Evolutionary conservation across 1,284 basidiomycete species (phyloP).

Genomic region (Sphagnurus paluster): DNA sequence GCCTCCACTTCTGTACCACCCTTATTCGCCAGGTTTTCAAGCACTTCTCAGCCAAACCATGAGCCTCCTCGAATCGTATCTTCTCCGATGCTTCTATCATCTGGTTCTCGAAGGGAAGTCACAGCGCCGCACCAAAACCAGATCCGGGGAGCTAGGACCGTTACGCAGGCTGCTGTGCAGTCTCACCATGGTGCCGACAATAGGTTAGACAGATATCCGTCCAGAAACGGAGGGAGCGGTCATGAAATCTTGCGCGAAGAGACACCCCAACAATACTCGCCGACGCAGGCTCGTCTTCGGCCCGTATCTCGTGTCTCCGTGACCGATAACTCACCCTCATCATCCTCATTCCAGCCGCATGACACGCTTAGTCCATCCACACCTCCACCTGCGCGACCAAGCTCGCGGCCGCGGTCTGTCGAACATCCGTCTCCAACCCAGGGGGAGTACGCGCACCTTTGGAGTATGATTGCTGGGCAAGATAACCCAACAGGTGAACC

Average conservation of each 20-base stretch:
- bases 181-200: constrained; percentile 10
- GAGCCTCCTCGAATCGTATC: constrained; percentile 28
- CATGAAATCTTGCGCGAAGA: background rate
- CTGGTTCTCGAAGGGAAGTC: constrained; percentile 22
- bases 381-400: background rate
- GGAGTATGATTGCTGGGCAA: constrained; percentile 17
- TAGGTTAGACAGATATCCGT: constrained; percentile 1
- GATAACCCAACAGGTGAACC: constrained; percentile 5
- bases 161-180: constrained; percentile 5
- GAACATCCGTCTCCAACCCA: constrained; percentile 9
- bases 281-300: constrained; percentile 11
- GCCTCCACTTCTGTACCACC: constrained; percentile 33
- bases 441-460: constrained; percentile 16
- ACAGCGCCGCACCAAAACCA: constrained; percentile 14
- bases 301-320: constrained; percentile 17
- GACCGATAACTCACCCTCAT: constrained; percentile 22
- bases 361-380: background rate
- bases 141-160: constrained; percentile 11
- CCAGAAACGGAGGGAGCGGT: background rate
- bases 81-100: constrained; percentile 30
- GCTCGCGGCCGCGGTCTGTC: background rate
- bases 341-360: constrained; percentile 1
- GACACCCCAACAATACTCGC: constrained; percentile 7
- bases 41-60: constrained; percentile 15
- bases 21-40: constrained; percentile 38